phyloP scores from a whole-genome alignment of 2,329 filamentous ascomycete species.

The Talaromyces sp. region DNA sequence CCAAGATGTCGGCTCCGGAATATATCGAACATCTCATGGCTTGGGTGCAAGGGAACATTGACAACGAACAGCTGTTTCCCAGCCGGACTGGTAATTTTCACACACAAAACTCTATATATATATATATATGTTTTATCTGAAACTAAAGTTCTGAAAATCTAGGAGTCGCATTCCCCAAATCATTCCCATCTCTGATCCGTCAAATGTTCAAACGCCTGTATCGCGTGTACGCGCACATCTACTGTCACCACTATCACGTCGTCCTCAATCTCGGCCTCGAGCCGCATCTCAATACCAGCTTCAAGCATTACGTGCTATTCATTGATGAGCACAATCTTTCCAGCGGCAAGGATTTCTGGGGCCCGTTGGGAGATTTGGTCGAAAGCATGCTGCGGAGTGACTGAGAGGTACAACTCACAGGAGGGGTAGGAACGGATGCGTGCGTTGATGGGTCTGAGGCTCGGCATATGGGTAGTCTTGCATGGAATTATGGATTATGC shows the following conservation, averaged over 20 bases:
- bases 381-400: conserved; percentile 97
- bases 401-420: conserved; percentile 36
- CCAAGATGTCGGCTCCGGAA: conserved; percentile 94
- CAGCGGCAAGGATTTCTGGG: conserved; percentile 95
- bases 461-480: background rate
- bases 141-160: conserved; percentile 16
- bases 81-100: conserved; percentile 68
- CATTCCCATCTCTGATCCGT: conserved; percentile 79
- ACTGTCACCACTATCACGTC: conserved; percentile 98
- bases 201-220: conserved; percentile 99
- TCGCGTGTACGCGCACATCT: conserved; percentile 97
- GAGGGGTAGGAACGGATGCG: no score
- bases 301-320: conserved; percentile 99
- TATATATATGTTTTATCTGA: background rate
- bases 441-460: background rate
- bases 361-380: conserved; percentile 87
- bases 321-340: conserved; percentile 93
- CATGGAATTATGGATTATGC: background rate
- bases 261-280: conserved; percentile 92
- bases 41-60: conserved; percentile 93
- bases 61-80: conserved; percentile 94
- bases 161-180: conserved; percentile 92
- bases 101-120: background rate
- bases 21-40: conserved; percentile 98
- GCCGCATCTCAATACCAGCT: conserved; percentile 96